Conservation (phyloP, 2,329 filamentous ascomycete genomes). For the Triangularia setosa region DNA sequence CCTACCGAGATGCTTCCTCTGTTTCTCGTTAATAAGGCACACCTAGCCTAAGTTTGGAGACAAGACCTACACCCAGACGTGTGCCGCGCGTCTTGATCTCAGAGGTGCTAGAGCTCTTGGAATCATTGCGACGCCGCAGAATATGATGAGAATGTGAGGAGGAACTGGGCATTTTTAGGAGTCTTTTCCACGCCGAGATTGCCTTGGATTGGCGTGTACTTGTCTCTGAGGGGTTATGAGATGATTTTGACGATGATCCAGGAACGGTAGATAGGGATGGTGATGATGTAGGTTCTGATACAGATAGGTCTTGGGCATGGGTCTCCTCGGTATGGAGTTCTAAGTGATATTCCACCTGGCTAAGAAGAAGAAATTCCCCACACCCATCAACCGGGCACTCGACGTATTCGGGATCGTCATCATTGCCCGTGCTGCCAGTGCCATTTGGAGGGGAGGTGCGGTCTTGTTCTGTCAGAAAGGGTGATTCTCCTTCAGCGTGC, state of each 20-base stretch:
- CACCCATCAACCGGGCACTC: constrained; percentile 56
- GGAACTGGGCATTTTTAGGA: constrained; percentile 24
- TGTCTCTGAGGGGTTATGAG: constrained; percentile 6
- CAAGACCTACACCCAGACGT: constrained; percentile 24
- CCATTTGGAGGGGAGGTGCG: constrained; percentile 12
- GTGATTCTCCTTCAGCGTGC: constrained; percentile 27
- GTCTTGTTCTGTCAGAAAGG: constrained; percentile 24
- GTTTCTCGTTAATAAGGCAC: not conserved
- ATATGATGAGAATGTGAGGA: constrained; percentile 22
- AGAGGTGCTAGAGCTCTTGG: constrained; percentile 1
- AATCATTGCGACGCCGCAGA: not conserved
- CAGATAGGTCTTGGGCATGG: constrained; percentile 24
- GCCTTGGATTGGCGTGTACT: constrained; percentile 22
- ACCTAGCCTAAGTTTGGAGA: not conserved
- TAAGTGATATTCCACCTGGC: constrained; percentile 55
- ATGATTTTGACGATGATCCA: constrained; percentile 16
- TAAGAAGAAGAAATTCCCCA: constrained; percentile 50
- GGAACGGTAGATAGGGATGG: constrained; percentile 5
- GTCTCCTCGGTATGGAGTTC: constrained; percentile 55
- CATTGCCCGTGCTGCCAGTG: constrained; percentile 11
- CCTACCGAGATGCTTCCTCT: constrained; percentile 63
- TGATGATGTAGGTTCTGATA: not conserved
- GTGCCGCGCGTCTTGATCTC: constrained; percentile 8
- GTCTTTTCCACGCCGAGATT: constrained; percentile 31
- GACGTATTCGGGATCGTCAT: constrained; percentile 40